phyloP scores from a whole-genome alignment of 768 basidiomycete species.

The Dacryopinax spathularia region DNA sequence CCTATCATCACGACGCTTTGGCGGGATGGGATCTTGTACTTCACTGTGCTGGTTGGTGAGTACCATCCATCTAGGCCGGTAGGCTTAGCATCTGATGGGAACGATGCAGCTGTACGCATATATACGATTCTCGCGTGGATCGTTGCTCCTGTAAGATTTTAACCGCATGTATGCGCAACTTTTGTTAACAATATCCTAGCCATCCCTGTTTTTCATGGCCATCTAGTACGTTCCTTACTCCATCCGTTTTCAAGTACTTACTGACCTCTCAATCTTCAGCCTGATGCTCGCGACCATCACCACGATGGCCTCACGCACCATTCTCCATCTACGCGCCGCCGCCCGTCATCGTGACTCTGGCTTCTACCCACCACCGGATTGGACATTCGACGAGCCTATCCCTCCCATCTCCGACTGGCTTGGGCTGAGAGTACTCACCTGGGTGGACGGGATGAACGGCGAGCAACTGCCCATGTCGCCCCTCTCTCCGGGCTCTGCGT shows the following conservation, averaged over 20 bases:
- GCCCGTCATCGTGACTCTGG: neutral
- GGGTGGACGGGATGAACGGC: neutral
- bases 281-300: constrained; percentile 2
- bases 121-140: neutral
- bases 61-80: neutral
- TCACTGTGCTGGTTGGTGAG: neutral
- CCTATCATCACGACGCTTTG: neutral
- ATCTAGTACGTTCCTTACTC: neutral
- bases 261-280: neutral
- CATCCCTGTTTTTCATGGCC: neutral
- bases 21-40: neutral
- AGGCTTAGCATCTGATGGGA: neutral
- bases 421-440: neutral
- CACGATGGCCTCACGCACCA: neutral
- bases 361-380: neutral
- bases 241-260: neutral
- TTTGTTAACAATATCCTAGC: neutral
- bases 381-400: neutral
- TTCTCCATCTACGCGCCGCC: neutral
- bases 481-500: too few species aligned
- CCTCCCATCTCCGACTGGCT: neutral
- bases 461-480: too few species aligned
- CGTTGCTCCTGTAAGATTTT: neutral
- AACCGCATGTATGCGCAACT: neutral
- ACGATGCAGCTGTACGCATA: neutral